These are phyloP conservation scores for Tetrapisispora arboricola DNA, from an alignment of 805 yeast genomes.

Conservation along the genomic window DNA sequence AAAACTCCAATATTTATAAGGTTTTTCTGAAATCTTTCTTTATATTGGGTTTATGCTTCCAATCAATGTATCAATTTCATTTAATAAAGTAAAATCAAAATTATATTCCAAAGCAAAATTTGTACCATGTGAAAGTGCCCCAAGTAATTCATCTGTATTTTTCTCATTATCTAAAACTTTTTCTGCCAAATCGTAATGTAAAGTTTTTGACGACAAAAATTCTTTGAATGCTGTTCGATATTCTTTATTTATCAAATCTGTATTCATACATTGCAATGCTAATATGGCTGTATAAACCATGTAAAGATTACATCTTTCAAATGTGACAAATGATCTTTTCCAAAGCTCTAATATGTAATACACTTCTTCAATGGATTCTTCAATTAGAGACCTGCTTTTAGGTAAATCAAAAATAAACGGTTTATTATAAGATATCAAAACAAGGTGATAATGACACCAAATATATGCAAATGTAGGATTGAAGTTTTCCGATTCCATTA, in stretches of 20 bases:
- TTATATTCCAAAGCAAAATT: constrained; percentile 25
- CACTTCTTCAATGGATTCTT: constrained; percentile 20
- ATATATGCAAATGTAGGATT: constrained; percentile 42
- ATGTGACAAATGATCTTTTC: constrained; percentile 12
- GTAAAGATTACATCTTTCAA: constrained; percentile 19
- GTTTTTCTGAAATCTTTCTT: no score
- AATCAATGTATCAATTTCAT: constrained; percentile 23
- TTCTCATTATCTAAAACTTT: constrained; percentile 20
- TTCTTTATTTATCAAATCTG: constrained; percentile 12
- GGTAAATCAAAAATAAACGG: constrained; percentile 35
- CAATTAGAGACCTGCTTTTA: constrained; percentile 15
- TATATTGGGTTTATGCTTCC: constrained; percentile 5
- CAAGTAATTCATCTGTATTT: constrained; percentile 19
- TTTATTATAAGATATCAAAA: constrained; percentile 45
- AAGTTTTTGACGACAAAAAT: constrained; percentile 15
- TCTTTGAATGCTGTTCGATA: constrained; percentile 10
- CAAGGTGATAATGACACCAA: constrained; percentile 43
- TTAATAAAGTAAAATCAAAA: constrained; percentile 23
- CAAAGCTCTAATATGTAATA: constrained; percentile 13
- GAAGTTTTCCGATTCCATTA: constrained; percentile 30
- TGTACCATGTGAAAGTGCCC: constrained; percentile 21
- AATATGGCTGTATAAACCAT: constrained; percentile 23
- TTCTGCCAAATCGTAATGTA: constrained; percentile 21
- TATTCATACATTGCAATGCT: constrained; percentile 22
- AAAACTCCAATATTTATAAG: no score